These are phyloP conservation scores for Citrus inodora DNA, from an alignment of 345 rosid species.

Conservation along the genomic window DNA sequence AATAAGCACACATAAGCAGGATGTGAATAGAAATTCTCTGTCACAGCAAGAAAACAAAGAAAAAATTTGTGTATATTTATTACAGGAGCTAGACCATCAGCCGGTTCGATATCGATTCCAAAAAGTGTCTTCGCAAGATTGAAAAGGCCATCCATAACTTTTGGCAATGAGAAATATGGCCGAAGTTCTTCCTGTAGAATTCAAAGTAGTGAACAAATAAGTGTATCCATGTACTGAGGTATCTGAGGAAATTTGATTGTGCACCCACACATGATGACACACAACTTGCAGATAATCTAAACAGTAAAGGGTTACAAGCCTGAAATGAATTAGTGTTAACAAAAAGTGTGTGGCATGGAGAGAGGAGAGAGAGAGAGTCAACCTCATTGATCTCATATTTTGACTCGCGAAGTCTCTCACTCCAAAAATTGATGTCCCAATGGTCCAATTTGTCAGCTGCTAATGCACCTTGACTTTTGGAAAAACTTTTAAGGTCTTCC, in stretches of 20 bases:
- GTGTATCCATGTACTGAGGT: neutral
- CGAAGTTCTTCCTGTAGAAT: conserved; percentile 76
- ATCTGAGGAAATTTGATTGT: neutral
- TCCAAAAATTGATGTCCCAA: conserved; percentile 90
- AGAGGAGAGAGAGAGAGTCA: conserved; percentile 10
- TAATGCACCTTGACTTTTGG: conserved; percentile 70
- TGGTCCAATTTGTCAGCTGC: conserved; percentile 71
- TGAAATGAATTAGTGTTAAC: neutral
- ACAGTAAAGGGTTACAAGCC: neutral
- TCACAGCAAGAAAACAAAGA: neutral
- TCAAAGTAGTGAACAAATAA: conserved; percentile 1
- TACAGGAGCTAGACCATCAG: conserved; percentile 96
- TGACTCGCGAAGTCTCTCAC: conserved; percentile 94
- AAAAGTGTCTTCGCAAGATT: conserved; percentile 66
- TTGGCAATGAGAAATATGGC: conserved; percentile 86
- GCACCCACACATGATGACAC: neutral
- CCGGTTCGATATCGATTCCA: conserved; percentile 69
- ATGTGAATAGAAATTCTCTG: conserved; percentile 12
- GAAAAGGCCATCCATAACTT: conserved; percentile 85
- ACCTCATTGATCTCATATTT: conserved; percentile 92
- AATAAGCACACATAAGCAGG: conserved; percentile 11
- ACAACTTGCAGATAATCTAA: neutral
- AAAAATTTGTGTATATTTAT: conserved; percentile 6
- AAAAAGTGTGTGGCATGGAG: neutral
- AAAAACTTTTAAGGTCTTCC: conserved; percentile 69